Evolutionary conservation across 306 rosid species (phyloP), one percentile per base, ranked within the genome.

Genomic region (Sesbania bispinosa): DNA sequence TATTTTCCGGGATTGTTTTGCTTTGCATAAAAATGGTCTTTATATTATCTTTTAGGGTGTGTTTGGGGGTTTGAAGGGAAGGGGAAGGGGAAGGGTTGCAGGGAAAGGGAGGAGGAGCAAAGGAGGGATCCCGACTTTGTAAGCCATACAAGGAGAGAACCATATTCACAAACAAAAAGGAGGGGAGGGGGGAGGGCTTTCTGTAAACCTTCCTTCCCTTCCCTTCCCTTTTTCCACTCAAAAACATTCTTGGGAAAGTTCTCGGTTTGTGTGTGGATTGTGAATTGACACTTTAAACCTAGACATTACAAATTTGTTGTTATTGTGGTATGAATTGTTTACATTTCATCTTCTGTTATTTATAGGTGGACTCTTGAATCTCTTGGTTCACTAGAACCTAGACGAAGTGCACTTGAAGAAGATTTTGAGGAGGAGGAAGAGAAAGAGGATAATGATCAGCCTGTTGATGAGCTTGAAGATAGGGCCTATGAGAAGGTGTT

Each of bases 361-460:
- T 42, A 35, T 67, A 94, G 99, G 80, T 91, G 93, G 99, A 89
- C 87, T 80, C 88, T 91, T 23, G 97, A 91, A 73, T 75, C 97
- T 69, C 47, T 62, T 60, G 87, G 69, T 67, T 69, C 82, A 4
- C 66, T 91, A 66, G 96, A 92, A 62, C 87, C 81, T 45, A 85
- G 97, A 63, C 87, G 84, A 65, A 92, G 97, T 71, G 97, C 93
- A 7, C 80, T 92, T 77, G 97, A 92, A 63, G 97, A 92, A 36
- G 97, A 92, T 81, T 92, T 89, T 79, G 97, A 92, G 84, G 97
- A 92, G 79, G 96, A 92, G 74, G 97, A 92, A 77, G 97, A 92
- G 77, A 92, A 87, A 71, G 97, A 89, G 77, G 97, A 92, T 51
- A 83, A 77, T 51, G 92, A 85, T 18, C 88, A 86, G 42, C 87